Evolutionary conservation across 2,329 filamentous ascomycete species (phyloP), one percentile per base, ranked within the genome.

Genomic region (Cercospora sp.): DNA sequence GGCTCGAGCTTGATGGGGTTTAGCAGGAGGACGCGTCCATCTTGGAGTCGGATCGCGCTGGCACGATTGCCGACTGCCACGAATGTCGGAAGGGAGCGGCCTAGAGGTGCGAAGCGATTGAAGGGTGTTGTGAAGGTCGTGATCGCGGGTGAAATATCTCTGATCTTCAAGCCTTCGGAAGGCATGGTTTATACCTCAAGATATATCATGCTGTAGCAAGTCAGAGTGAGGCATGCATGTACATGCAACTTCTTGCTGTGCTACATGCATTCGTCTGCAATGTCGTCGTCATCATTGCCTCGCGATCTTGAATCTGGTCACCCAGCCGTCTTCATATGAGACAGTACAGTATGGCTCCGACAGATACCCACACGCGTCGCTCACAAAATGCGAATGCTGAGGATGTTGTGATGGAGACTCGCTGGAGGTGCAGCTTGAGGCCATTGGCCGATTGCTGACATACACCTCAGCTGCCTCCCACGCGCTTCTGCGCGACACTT

Each of bases 41-140:
- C 33, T 13, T 64, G 53, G 7, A 70, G 55, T 18, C 66, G 66
- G 20, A 70, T 64, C 33, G 65, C 65, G 53, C 65, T 67, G 26
- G 68, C 65, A 23, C 68, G 63, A 28, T 70, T 70, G 26, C 68
- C 68, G 10, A 70, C 68, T 61, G 68, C 68, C 36, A 66, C 60
- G 28, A 70, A 70, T 7, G 61, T 66, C 20, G 65, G 66, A 23
- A 67, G 63, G 20, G 62, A 64, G 18, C 62, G 62, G 63, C 68
- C 68, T 12, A 70, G 65, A n/a, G 68, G 68, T 13, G 68, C 68
- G 60, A 67, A 70, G 53, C 68, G 65, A 48, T 70, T 66, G 63
- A 70, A 70, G 23, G 63, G 63, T n/a, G 68, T 66, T 20, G 65
- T 64, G 63, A 70, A 68, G 26, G 60, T 70, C 16, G 68, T 70